Evolutionary conservation across 208 protist genomes (phyloP), one percentile per base, ranked within the genome.

Genomic region (Trypanosoma lewisi): DNA sequence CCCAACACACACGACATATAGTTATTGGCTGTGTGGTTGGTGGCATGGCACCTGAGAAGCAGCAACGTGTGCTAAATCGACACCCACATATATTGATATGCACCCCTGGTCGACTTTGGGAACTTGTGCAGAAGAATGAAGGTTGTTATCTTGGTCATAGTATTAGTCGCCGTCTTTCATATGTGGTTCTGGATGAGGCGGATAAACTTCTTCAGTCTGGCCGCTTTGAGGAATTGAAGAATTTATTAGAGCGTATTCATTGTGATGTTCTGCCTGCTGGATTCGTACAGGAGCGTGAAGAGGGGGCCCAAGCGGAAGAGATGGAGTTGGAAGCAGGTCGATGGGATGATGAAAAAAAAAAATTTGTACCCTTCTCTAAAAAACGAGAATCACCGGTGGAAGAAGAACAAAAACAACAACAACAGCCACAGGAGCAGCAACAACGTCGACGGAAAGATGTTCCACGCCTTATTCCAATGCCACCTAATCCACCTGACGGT

Each of bases 171-270:
- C 86, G 85, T 19, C 82, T 96, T 64, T 53, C 67, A 51, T 99
- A 91, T 74, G 76, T 99, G 0, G 96, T 99, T 7, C 82, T 99
- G 4, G 98, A 99, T 78, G 98, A 99, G 79, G 98, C 98, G 0
- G 98, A 99, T 67, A 85, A 98, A 59, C 97, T 99, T 87, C 92
- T 99, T 70, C 98, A 99, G 69, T 92, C 83, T 8, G 88, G 85
- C 58, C 97, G 95, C 58, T 98, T 99, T 67, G 95, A 98, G 28
- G 94, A 99, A 71, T 92, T 99, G 78, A 91, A 86, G 45, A 88
- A 96, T 63, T 98, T 99, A 74, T 67, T 99, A 23, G 88, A 97
- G 65, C 74, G 98, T 53, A 93, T 99, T 44, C 99, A 98, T 60
- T 83, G 75, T 63, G 88, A 82, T 21, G 62, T 87, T 17, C 76